Conservation (phyloP, 257 asterid species). For the Rhazya stricta region DNA sequence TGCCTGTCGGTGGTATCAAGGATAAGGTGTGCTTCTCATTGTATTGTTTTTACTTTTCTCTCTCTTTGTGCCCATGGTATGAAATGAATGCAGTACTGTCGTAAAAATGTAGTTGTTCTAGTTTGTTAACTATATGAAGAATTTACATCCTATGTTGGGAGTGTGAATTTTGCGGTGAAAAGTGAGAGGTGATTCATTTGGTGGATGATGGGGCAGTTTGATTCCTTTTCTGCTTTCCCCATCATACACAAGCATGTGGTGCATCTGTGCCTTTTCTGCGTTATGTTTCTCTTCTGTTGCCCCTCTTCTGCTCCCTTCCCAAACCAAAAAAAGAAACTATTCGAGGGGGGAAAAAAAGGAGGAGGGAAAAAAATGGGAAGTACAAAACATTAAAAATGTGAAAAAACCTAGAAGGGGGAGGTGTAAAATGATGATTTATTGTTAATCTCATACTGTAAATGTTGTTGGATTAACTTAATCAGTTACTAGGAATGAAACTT, state of each 20-base stretch:
- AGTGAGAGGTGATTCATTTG: background rate
- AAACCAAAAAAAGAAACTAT: background rate
- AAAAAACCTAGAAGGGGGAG: background rate
- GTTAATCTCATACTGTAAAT: background rate
- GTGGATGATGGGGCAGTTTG: background rate
- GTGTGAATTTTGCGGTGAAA: background rate
- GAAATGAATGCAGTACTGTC: background rate
- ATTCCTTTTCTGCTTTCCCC: background rate
- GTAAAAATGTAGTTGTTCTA: background rate
- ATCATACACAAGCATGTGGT: background rate
- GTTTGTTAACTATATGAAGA: background rate
- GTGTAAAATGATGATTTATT: background rate
- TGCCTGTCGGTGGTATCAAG: slow-evolving; percentile 99
- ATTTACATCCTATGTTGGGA: background rate
- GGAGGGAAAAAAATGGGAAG: background rate
- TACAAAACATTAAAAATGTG: background rate
- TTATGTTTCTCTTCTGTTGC: background rate
- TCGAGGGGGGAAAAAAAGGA: too few relatives aligned
- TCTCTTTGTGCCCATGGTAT: background rate
- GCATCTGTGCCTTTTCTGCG: background rate
- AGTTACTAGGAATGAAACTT: background rate
- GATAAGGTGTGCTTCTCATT: slow-evolving; percentile 67
- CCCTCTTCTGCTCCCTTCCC: background rate
- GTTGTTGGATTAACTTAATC: background rate
- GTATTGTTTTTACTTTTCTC: too few relatives aligned